Evolutionary conservation across 2,329 filamentous ascomycete genomes (phyloP).

Genomic region (Cylindrodendrum hubeiense): DNA sequence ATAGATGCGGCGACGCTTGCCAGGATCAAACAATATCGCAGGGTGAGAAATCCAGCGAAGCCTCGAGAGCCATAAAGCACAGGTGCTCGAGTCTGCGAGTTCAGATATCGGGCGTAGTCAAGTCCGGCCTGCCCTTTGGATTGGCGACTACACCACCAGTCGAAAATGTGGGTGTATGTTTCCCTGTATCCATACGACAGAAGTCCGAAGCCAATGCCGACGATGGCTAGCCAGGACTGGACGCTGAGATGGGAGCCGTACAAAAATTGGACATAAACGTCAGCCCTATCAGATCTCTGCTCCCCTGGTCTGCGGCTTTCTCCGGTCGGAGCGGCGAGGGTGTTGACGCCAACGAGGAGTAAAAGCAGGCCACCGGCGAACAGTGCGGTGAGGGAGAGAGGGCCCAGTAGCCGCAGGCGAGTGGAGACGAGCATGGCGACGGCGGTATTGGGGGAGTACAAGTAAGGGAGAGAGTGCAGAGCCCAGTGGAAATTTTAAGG

Average conservation of each 20-base stretch:
- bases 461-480: not conserved
- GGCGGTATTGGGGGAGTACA: not conserved
- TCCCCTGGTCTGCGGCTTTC: not conserved
- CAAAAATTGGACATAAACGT: not conserved
- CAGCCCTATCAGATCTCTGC: not conserved
- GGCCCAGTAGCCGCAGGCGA: not conserved
- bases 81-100: slow-evolving; percentile 15
- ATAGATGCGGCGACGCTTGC: slow-evolving; percentile 13
- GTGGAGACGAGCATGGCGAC: not conserved
- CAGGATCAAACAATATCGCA: slow-evolving; percentile 3
- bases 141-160: slow-evolving; percentile 24
- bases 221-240: slow-evolving; percentile 24
- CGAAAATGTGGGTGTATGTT: slow-evolving; percentile 27
- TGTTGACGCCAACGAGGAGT: slow-evolving; percentile 13
- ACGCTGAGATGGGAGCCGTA: slow-evolving; percentile 5
- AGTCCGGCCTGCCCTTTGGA: slow-evolving; percentile 3
- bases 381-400: slow-evolving; percentile 7
- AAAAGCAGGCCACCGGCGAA: slow-evolving; percentile 13
- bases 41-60: not conserved
- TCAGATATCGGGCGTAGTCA: slow-evolving; percentile 23
- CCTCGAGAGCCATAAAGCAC: slow-evolving; percentile 12
- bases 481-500: not conserved
- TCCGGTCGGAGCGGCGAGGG: not conserved
- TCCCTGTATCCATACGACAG: slow-evolving; percentile 23
- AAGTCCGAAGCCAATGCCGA: slow-evolving; percentile 22